Conservation (phyloP, 2,329 filamentous ascomycete genomes). For the Aspergillus pseudoterreus region DNA sequence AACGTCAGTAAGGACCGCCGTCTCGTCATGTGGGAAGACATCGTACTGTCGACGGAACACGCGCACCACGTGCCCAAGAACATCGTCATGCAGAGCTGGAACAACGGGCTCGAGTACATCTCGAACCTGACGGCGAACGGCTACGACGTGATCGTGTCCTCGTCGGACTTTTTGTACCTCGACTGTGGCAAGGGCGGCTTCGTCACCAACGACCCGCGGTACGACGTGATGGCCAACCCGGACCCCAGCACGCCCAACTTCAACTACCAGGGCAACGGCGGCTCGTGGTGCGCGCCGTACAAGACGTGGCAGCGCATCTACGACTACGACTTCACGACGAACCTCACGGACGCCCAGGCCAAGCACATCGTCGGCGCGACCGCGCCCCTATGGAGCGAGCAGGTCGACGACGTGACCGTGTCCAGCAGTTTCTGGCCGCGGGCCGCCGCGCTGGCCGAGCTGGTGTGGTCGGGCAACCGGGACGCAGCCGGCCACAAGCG, state of each 20-base stretch:
- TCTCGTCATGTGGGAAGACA: conserved; percentile 58
- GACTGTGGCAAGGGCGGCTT: conserved; percentile 55
- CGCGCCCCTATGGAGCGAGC: conserved; percentile 53
- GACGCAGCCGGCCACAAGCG: conserved; percentile 49
- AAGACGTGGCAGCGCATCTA: conserved; percentile 61
- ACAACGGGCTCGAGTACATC: conserved; percentile 51
- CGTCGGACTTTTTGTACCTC: conserved; percentile 54
- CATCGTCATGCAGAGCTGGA: conserved; percentile 55
- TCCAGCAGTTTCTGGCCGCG: conserved; percentile 54
- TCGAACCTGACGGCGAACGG: conserved; percentile 48
- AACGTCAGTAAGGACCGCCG: conserved; percentile 43
- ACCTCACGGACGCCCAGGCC: conserved; percentile 46
- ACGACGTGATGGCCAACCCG: conserved; percentile 53
- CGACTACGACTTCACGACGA: conserved; percentile 53
- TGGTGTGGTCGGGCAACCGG: conserved; percentile 55
- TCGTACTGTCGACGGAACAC: conserved; percentile 43
- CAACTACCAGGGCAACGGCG: conserved; percentile 53
- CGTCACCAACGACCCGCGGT: conserved; percentile 54
- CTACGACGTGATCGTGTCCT: conserved; percentile 56
- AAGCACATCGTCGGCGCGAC: conserved; percentile 51
- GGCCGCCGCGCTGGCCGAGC: conserved; percentile 54
- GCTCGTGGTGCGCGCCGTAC: conserved; percentile 58
- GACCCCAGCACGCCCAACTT: conserved; percentile 45
- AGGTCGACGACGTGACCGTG: conserved; percentile 52
- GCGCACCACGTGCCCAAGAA: conserved; percentile 49